Percentiles rank a stretch among this genome's conserved stretches.
phyloP scores from a whole-genome alignment of 2,329 filamentous ascomycete genomes.

The Endocalyx cinctus region DNA sequence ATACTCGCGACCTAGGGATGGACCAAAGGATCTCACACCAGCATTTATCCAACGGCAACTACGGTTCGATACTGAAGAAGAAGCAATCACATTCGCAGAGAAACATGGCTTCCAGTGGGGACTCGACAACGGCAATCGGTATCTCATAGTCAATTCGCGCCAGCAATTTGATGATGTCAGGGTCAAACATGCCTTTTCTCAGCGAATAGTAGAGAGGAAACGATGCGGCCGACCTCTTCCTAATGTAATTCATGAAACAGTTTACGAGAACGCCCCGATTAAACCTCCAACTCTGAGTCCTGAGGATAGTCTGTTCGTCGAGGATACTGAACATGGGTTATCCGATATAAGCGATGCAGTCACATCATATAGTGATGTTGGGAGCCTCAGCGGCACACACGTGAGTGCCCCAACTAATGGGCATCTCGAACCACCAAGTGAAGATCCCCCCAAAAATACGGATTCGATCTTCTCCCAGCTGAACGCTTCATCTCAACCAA shows the following conservation, averaged over 20 bases:
- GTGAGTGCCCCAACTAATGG: no score
- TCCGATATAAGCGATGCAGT: slow-evolving; percentile 1
- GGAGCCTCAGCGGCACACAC: slow-evolving; percentile 7
- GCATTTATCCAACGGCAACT: slow-evolving; percentile 51
- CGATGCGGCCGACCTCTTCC: slow-evolving; percentile 47
- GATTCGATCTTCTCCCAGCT: no score
- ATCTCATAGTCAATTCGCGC: slow-evolving; percentile 41
- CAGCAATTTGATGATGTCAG: slow-evolving; percentile 43
- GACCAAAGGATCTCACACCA: slow-evolving; percentile 57
- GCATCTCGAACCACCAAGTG: no score
- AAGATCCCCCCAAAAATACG: no score
- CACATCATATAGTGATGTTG: slow-evolving; percentile 8
- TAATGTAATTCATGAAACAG: slow-evolving; percentile 51
- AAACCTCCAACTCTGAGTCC: slow-evolving; percentile 1
- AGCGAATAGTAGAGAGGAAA: slow-evolving; percentile 55
- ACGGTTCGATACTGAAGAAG: slow-evolving; percentile 62
- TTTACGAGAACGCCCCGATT: slow-evolving; percentile 32
- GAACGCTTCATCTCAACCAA: no score
- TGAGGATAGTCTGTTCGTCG: slow-evolving; percentile 24
- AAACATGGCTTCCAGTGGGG: slow-evolving; percentile 52
- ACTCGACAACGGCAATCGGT: slow-evolving; percentile 31
- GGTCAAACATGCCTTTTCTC: slow-evolving; percentile 52
- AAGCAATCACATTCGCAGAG: slow-evolving; percentile 62
- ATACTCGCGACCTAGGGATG: slow-evolving; percentile 52
- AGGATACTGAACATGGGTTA: slow-evolving; percentile 9